Evolutionary conservation across 2,329 filamentous ascomycete species (phyloP).

Genomic region (Penicillium occitanis): DNA sequence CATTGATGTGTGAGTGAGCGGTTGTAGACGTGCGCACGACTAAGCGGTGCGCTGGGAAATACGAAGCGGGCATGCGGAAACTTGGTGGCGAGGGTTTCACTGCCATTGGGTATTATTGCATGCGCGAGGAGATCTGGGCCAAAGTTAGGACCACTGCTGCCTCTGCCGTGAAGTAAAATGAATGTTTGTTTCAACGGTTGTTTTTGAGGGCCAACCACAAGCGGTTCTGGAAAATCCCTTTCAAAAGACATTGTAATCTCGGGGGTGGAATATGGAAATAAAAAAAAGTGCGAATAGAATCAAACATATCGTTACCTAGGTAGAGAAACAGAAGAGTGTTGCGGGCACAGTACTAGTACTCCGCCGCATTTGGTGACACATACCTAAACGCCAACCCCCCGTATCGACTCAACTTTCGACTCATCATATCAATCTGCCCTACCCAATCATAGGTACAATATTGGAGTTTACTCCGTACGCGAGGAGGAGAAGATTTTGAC

Average conservation of each 20-base stretch:
- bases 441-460: too few relatives aligned
- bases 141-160: background rate
- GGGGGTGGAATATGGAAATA: background rate
- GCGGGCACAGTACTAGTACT: background rate
- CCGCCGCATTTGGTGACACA: background rate
- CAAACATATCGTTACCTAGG: background rate
- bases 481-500: too few relatives aligned
- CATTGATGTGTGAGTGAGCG: slow-evolving; percentile 45
- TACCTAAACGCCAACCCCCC: background rate
- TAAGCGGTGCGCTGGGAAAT: slow-evolving; percentile 52
- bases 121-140: background rate
- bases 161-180: background rate
- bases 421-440: too few relatives aligned
- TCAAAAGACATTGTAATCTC: background rate
- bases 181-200: background rate
- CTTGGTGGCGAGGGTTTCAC: background rate
- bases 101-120: background rate
- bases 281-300: background rate
- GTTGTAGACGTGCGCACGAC: slow-evolving; percentile 44
- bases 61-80: slow-evolving; percentile 51
- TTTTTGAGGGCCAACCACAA: background rate
- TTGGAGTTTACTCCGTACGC: too few relatives aligned
- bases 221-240: background rate
- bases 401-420: too few relatives aligned
- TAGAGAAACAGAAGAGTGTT: background rate